Evolutionary conservation across 352 stramenopile genomes (phyloP).

Genomic region (Phytophthora constricta): DNA sequence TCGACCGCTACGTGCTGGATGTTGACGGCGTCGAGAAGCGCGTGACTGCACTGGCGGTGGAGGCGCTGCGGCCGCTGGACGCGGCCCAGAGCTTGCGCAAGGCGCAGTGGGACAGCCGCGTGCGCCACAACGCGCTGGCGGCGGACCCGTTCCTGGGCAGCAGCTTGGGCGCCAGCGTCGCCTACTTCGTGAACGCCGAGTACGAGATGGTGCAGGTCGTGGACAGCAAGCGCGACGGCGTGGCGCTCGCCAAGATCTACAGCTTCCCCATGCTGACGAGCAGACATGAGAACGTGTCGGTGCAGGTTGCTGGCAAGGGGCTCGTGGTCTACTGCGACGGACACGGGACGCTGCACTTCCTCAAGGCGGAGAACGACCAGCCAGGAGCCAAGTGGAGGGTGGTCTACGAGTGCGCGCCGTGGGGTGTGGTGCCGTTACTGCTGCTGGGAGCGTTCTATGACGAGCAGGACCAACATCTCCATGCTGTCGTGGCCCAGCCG

Average conservation of each 20-base stretch:
- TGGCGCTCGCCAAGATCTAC: conserved; percentile 44
- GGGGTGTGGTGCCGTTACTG: conserved; percentile 43
- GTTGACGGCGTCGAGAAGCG: conserved; percentile 39
- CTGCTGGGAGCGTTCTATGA: conserved; percentile 61
- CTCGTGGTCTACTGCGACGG: conserved; percentile 75
- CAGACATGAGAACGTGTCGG: conserved; percentile 64
- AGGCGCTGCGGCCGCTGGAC: conserved; percentile 53
- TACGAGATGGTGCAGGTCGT: conserved; percentile 74
- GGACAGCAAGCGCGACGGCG: conserved; percentile 21
- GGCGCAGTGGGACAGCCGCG: conserved; percentile 75
- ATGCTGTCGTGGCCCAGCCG: conserved; percentile 55
- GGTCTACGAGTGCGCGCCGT: conserved; percentile 62
- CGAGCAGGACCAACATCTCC: conserved; percentile 43
- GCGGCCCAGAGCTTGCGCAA: conserved; percentile 60
- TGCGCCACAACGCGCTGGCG: conserved; percentile 70
- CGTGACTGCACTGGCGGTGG: conserved; percentile 33
- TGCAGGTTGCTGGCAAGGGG: conserved; percentile 66
- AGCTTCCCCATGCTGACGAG: conserved; percentile 43
- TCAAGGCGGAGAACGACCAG: conserved; percentile 43
- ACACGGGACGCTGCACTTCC: conserved; percentile 56
- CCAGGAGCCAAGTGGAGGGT: conserved; percentile 43
- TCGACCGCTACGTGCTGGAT: conserved; percentile 78
- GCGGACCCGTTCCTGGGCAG: conserved; percentile 63
- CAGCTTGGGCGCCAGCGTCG: conserved; percentile 41
- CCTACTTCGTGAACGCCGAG: conserved; percentile 71